A percentile compares a stretch with the other conserved stretches of the same genome.
Evolutionary conservation across 2,329 filamentous ascomycete genomes (phyloP).

Genomic region (Alternaria dauci): DNA sequence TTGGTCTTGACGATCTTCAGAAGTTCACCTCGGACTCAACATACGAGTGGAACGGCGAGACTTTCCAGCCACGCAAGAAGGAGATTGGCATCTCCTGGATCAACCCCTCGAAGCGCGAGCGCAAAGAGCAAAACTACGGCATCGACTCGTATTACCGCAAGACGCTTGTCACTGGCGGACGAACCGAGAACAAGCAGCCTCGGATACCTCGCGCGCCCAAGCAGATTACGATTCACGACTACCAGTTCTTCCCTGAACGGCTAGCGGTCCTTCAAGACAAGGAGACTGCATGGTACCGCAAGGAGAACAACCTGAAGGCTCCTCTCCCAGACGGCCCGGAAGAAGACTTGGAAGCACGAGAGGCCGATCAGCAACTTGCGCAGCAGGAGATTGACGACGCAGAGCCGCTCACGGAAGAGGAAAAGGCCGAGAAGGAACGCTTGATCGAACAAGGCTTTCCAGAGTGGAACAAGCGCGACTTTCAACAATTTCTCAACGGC

Average conservation of each 20-base stretch:
- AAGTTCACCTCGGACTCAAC: constrained; percentile 98
- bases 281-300: constrained; percentile 94
- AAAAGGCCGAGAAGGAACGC: constrained; percentile 83
- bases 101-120: constrained; percentile 96
- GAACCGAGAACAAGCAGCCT: constrained; percentile 84
- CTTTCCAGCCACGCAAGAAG: constrained; percentile 84
- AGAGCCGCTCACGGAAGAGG: constrained; percentile 84
- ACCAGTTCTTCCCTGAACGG: constrained; percentile 91
- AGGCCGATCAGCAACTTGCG: constrained; percentile 85
- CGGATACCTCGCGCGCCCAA: constrained; percentile 96
- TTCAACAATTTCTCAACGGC: constrained; percentile 97
- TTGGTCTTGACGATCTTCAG: constrained; percentile 95
- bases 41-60: constrained; percentile 98
- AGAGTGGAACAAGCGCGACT: constrained; percentile 96
- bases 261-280: constrained; percentile 92
- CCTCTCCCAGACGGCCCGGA: constrained; percentile 88
- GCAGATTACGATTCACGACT: constrained; percentile 91
- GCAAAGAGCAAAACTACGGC: constrained; percentile 96
- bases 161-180: constrained; percentile 81
- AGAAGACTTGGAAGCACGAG: constrained; percentile 83
- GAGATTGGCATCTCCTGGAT: constrained; percentile 96
- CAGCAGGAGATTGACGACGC: constrained; percentile 95
- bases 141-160: constrained; percentile 99
- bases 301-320: constrained; percentile 95
- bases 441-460: constrained; percentile 87